Evolutionary conservation across 176 grass and related monocot species (phyloP), one percentile per base, ranked within the genome.

Genomic region (Carex littledalei): DNA sequence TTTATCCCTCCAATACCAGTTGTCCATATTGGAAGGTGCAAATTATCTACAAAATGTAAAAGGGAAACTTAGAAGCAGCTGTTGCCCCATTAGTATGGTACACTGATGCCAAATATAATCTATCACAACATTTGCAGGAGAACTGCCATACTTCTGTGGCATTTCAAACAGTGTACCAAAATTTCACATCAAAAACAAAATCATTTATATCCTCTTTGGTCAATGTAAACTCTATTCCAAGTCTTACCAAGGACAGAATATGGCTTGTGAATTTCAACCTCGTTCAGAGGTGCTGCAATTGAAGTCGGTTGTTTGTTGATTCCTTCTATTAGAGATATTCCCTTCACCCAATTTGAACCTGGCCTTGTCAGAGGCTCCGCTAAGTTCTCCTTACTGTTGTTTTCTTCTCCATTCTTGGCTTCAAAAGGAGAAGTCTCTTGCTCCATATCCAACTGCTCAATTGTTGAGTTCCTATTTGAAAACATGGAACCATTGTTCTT

Each of bases 241-340:
- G 60, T 86, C 90, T 94, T 57, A 97, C 94, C 92, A 21, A 82
- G 84, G 52, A 56, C 24, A 68, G 85, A 83, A 90, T 85, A 84
- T 39, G 86, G 59, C 77, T 88, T 89, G 81, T 89, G 85, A 88
- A 75, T 59, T 70, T 88, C 84, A 81, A 90, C 87, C 63, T 83
- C 60, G 77, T 86, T 90, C 4, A 58, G 91, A 81, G 72, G 77
- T 83, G 71, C 67, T 65, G 79, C 56, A 26, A 86, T 45, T 35
- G 67, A 77, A 85, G 84, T 86, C 71, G 64, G 58, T 90, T 94
- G 49, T 84, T 90, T 92, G 43, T 91, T 86, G 73, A 89, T 93
- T 62, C 81, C 86, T 80, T 66, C 81, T 78, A 95, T 93, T 59
- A 87, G 81, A 81, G 94, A 73, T 81, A 85, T 80, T 88, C 91